A percentile compares a stretch with the other conserved stretches of the same genome.
These are phyloP conservation scores for Arctium minus DNA, from an alignment of 129 eudicot genomes.

Conservation along the genomic window DNA sequence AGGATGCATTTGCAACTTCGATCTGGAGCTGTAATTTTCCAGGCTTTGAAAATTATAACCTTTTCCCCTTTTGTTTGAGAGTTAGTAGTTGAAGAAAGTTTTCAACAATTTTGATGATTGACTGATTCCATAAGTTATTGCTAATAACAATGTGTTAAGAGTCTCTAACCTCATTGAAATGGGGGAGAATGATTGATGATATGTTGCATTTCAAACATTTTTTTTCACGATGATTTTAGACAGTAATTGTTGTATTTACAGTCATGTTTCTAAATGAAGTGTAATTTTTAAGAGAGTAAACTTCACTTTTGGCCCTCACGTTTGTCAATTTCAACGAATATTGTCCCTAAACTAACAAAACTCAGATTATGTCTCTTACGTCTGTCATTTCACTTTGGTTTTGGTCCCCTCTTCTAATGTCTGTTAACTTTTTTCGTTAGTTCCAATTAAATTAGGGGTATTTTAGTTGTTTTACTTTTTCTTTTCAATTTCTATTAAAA, in stretches of 20 bases:
- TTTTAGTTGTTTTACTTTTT: too few species aligned
- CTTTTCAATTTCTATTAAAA: too few species aligned
- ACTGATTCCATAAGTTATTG: slow-evolving; percentile 13
- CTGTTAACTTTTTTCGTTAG: too few species aligned
- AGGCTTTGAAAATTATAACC: not conserved
- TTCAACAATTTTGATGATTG: slow-evolving; percentile 23
- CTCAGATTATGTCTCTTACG: too few species aligned
- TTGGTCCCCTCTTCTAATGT: too few species aligned
- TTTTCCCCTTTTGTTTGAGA: slow-evolving; percentile 12
- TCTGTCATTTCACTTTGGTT: too few species aligned
- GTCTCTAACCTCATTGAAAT: not conserved
- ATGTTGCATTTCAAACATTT: slow-evolving; percentile 3
- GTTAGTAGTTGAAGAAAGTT: slow-evolving; percentile 19
- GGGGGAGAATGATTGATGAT: slow-evolving; percentile 13
- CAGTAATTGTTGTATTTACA: not conserved
- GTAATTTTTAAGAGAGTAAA: too few species aligned
- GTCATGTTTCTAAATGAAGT: not conserved
- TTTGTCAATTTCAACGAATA: too few species aligned
- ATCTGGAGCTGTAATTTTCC: slow-evolving; percentile 29
- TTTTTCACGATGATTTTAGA: not conserved
- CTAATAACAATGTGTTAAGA: slow-evolving; percentile 5
- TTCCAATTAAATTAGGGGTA: too few species aligned
- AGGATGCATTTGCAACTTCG: slow-evolving; percentile 12
- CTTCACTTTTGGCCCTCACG: too few species aligned
- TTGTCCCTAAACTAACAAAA: too few species aligned